Conservation (phyloP, 495 filamentous ascomycete genomes). For the Penicillium daleae region DNA sequence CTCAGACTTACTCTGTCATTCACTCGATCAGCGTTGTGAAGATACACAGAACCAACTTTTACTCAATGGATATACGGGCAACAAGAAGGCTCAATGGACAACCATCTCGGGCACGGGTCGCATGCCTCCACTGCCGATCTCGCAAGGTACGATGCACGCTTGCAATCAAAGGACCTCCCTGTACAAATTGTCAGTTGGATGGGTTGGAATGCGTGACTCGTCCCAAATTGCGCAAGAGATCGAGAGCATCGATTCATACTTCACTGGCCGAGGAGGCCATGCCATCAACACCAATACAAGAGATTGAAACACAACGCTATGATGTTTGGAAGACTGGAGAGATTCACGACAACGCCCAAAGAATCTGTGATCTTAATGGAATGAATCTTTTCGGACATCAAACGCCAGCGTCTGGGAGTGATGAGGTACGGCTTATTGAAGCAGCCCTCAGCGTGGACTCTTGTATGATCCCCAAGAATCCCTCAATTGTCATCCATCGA, state of each 20-base stretch:
- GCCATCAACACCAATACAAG: not conserved
- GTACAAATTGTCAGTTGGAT: constrained; percentile 7
- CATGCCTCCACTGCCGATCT: constrained; percentile 4
- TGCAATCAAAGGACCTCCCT: constrained; percentile 1
- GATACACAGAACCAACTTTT: not conserved
- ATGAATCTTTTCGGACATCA: not conserved
- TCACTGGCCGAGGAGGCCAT: not conserved
- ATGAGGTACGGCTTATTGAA: not conserved
- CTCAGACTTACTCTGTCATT: not conserved
- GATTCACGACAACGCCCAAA: not conserved
- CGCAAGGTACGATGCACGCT: constrained; percentile 4
- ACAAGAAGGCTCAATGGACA: constrained; percentile 4
- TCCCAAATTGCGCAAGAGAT: not conserved
- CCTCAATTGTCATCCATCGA: not conserved
- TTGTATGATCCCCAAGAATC: not conserved
- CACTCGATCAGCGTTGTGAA: not conserved
- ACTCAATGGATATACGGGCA: constrained; percentile 7
- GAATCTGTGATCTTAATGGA: not conserved
- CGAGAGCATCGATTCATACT: not conserved
- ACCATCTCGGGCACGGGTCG: constrained; percentile 2
- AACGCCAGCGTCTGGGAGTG: not conserved
- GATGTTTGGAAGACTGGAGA: not conserved
- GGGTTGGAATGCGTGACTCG: not conserved
- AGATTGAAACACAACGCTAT: not conserved
- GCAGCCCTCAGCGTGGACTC: not conserved